phyloP scores from a whole-genome alignment of 2,329 filamentous ascomycete genomes.

The Penicillium capsulatum region DNA sequence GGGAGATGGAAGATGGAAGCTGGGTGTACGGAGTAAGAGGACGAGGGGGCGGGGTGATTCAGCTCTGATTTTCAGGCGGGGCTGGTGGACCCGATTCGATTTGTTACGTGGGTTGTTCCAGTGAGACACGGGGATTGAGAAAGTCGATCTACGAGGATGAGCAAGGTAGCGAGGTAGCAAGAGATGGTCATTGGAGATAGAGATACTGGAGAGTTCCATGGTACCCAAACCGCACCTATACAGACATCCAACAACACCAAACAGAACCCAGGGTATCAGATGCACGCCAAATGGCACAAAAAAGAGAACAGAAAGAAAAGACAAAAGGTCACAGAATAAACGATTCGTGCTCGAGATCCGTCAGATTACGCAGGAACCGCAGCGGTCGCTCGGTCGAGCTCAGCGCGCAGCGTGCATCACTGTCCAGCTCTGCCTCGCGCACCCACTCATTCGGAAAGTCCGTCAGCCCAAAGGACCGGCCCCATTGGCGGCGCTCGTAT shows the following conservation, averaged over 20 bases:
- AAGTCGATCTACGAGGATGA: no score
- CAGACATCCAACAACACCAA: conserved; percentile 13
- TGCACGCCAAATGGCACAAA: conserved; percentile 5
- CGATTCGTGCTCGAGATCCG: conserved; percentile 33
- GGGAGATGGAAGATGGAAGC: not conserved
- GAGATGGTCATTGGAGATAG: no score
- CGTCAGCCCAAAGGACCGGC: conserved; percentile 29
- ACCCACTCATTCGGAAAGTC: conserved; percentile 40
- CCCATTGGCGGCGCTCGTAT: conserved; percentile 41
- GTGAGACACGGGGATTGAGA: no score
- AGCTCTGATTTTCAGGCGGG: no score
- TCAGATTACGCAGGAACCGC: conserved; percentile 32
- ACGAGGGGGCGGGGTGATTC: no score
- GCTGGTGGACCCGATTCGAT: no score
- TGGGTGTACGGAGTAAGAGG: no score
- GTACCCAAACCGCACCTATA: no score
- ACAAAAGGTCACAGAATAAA: conserved; percentile 30
- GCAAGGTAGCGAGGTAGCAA: no score
- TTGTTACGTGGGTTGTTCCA: no score
- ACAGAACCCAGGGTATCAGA: conserved; percentile 23
- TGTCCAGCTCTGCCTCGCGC: conserved; percentile 31
- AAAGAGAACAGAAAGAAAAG: not conserved
- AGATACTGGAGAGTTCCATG: no score
- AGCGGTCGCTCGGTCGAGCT: conserved; percentile 33
- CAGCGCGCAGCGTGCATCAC: conserved; percentile 35